Evolutionary conservation across 345 rosid genomes (phyloP).

Genomic region (Chamaenerion angustifolium): DNA sequence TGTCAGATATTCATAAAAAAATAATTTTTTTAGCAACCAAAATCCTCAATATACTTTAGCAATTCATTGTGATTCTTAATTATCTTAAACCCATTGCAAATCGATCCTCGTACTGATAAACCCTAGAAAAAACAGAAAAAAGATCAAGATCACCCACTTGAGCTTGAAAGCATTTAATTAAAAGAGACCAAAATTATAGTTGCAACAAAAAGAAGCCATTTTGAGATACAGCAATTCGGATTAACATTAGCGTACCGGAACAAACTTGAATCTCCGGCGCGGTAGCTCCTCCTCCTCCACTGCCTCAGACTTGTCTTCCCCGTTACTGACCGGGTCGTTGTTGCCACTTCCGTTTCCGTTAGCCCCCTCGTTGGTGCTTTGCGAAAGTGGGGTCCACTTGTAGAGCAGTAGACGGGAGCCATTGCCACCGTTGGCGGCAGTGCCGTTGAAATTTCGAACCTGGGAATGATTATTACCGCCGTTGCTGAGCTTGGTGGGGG

Average conservation of each 20-base stretch:
- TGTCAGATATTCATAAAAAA: no score
- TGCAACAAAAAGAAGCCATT: no score
- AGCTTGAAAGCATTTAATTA: no score
- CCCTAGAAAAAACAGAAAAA: no score
- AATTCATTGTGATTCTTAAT: no score
- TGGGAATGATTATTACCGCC: conserved; percentile 6
- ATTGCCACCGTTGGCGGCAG: conserved; percentile 30
- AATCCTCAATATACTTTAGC: no score
- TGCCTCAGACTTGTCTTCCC: conserved; percentile 21
- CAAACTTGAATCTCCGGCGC: conserved; percentile 68
- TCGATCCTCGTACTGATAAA: no score
- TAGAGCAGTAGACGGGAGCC: conserved; percentile 61
- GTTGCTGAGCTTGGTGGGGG: conserved; percentile 12
- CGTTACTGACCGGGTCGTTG: conserved; percentile 13
- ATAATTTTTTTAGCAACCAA: no score
- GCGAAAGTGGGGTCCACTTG: conserved; percentile 78
- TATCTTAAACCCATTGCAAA: no score
- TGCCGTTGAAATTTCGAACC: conserved; percentile 4
- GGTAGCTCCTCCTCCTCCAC: conserved; percentile 46
- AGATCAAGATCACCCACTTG: no score
- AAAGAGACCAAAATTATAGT: no score
- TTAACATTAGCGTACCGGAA: conserved; percentile 45
- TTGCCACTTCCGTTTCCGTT: conserved; percentile 7
- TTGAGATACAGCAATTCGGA: no score
- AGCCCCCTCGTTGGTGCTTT: conserved; percentile 20